Base-by-base conservation (phyloP, 2,329 filamentous ascomycete species). In the Sclerotiophoma versabilis region DNA sequence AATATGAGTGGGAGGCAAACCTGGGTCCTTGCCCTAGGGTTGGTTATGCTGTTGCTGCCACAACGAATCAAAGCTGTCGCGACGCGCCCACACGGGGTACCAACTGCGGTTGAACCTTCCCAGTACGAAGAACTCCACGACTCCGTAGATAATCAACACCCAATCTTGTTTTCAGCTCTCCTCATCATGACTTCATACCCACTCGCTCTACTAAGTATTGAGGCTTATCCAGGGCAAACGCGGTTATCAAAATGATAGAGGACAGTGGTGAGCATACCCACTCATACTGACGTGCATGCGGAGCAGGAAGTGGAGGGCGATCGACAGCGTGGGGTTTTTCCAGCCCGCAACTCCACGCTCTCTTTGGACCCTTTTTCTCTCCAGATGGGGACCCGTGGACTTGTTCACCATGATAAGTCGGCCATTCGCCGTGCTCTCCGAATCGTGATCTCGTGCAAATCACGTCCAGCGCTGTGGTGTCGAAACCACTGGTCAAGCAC, bases 101-200 rank as follows among this genome's bases (percentile, higher is more conserved):
- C 41, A 49, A 19, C 29, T 39, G 32, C 33, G 22, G 30, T 39
- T 37, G 7, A 9, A 17, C 32, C 14, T 36, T 42, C 23, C 36
- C 5, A 22, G 34, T 33, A 33, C 26, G 2, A 30, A 19, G 12
- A 43, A 14, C 17, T 41, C 27, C 34, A 39, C 45, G 45, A 46
- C 19, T 54, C 51, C 45, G 34, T 41, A 46, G 46, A 10, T 41
- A 39, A 54, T 49, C 45, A 41, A 38, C 51, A 46, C n/a, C 37
- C 17, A 19, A 9, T 11, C 10, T 17, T 23, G 23, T 12, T 17
- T 22, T 45, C 34, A 34, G 20, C 42, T 45, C 27, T 37, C 22
- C 26, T 34, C 45, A 33, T 49, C 19, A 17, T 26, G 11, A 29
- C 33, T 19, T 33, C 33, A 34, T n/a, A 22, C n/a, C 20, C 8